phyloP scores from a whole-genome alignment of 208 protist species.

The Zelonia costaricensis region DNA sequence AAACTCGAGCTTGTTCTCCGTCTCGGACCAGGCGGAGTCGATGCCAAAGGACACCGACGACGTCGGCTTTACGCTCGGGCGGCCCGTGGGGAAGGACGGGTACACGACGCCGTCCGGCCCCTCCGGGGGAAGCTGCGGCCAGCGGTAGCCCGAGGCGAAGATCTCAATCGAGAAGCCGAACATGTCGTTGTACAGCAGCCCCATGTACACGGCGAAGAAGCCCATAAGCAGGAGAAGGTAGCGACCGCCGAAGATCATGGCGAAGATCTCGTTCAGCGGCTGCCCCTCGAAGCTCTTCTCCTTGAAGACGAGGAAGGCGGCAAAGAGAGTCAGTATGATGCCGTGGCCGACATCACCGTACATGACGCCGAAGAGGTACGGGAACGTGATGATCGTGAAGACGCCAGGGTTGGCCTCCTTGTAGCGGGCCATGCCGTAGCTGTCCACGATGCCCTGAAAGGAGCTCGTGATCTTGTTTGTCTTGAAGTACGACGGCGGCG shows the following conservation, averaged over 20 bases:
- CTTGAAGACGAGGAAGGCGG: constrained; percentile 73
- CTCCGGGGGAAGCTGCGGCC: constrained; percentile 34
- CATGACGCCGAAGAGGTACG: constrained; percentile 99
- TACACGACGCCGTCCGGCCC: constrained; percentile 79
- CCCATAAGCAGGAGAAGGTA: constrained; percentile 97
- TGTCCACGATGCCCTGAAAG: constrained; percentile 98
- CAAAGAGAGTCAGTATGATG: constrained; percentile 84
- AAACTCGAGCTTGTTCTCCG: constrained; percentile 96
- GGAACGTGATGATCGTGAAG: constrained; percentile 99
- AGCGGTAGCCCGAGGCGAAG: constrained; percentile 81
- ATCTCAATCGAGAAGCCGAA: constrained; percentile 90
- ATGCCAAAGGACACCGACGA: constrained; percentile 68
- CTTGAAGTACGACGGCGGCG: constrained; percentile 97
- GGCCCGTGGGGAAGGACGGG: constrained; percentile 38
- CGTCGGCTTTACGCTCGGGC: constrained; percentile 46
- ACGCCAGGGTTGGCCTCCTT: constrained; percentile 94
- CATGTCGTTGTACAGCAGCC: constrained; percentile 98
- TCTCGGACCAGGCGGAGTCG: constrained; percentile 89
- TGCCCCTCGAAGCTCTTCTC: constrained; percentile 91
- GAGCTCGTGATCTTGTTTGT: constrained; percentile 96
- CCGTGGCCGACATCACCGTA: constrained; percentile 99
- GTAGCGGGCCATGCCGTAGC: constrained; percentile 96
- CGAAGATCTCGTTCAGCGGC: constrained; percentile 89
- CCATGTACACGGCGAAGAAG: constrained; percentile 96
- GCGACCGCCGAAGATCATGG: constrained; percentile 81